Evolutionary conservation across 441 rosid genomes (phyloP).

Genomic region (Pelargonium myrrhifolium): DNA sequence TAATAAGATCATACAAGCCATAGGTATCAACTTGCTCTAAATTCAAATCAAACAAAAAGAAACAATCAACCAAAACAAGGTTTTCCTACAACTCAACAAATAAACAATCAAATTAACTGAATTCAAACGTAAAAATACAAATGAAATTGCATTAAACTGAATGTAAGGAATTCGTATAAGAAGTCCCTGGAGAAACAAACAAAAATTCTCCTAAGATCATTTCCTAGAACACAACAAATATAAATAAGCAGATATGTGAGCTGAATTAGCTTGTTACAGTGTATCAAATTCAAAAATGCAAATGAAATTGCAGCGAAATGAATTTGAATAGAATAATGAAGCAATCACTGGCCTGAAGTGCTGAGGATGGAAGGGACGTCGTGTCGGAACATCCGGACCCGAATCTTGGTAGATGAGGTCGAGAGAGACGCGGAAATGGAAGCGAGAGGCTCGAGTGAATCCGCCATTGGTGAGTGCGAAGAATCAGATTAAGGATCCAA

Average conservation of each 20-base stretch:
- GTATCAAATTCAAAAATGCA: slow-evolving; percentile 3
- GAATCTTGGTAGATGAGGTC: slow-evolving; percentile 51
- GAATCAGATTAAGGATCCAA: slow-evolving; percentile 22
- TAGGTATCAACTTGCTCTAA: background rate
- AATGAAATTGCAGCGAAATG: background rate
- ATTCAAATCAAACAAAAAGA: background rate
- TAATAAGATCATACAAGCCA: background rate
- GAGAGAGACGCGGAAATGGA: slow-evolving; percentile 51
- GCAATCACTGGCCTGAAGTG: slow-evolving; percentile 35
- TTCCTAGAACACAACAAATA: background rate
- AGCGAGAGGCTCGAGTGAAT: slow-evolving; percentile 44
- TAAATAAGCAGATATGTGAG: background rate
- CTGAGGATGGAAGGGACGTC: slow-evolving; percentile 49
- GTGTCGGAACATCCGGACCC: slow-evolving; percentile 61
- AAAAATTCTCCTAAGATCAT: background rate
- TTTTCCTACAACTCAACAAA: too few species aligned
- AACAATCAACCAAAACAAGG: background rate
- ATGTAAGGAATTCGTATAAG: too few species aligned
- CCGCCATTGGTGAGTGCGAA: slow-evolving; percentile 33
- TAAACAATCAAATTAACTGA: too few species aligned
- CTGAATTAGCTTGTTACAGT: background rate
- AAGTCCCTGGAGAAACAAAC: too few species aligned
- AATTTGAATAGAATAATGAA: background rate
- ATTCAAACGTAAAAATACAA: too few species aligned
- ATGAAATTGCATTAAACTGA: too few species aligned